Evolutionary conservation across 768 basidiomycete species (phyloP), one percentile per base, ranked within the genome.

Genomic region (Auricularia sp.): DNA sequence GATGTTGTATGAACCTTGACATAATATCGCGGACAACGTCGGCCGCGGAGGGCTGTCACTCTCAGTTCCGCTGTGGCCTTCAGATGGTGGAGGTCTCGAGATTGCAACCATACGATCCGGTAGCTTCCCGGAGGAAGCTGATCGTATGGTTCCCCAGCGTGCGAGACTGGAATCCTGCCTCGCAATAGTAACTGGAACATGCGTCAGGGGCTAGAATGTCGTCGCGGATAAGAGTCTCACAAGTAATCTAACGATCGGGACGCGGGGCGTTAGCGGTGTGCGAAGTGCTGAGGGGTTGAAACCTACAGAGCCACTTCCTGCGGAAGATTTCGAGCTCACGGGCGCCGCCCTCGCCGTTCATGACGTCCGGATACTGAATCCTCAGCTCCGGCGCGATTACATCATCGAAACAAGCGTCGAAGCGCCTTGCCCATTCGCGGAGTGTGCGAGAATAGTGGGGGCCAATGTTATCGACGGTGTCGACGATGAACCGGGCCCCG

Each of bases 401-500:
- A 10, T 72, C 73, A 34, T 85, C 83, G 70, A 89, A 92, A 33
- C 77, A 75, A 29, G 75, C 74, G 59, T 83, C 70, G 75, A 91
- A 91, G 8, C 86, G 79, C 34, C 75, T 71, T 10, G 84, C 77
- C 90, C 90, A 92, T 76, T 90, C 89, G 21, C 89, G 81, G 7
- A 92, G 78, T 14, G 90, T 96, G 61, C 92, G 87, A 36, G 94
- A 91, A 76, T 96, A 91, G 71, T 90, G 85, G 33, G 85, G 85
- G 1, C 87, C 87, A 68, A 90, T 89, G 76, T 94, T 95, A 72
- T 90, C 89, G 42, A 96, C 88, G 35, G 83, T 82, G 67, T 95
- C 90, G 6, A 96, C 80, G 18, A 90, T 88, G 75, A 96, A 89
- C 63, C 86, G 82, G 37, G 87, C 86, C 67, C 86, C 81, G n/a